Conservation (phyloP, 345 rosid species). For the Rhizophora mangle region DNA sequence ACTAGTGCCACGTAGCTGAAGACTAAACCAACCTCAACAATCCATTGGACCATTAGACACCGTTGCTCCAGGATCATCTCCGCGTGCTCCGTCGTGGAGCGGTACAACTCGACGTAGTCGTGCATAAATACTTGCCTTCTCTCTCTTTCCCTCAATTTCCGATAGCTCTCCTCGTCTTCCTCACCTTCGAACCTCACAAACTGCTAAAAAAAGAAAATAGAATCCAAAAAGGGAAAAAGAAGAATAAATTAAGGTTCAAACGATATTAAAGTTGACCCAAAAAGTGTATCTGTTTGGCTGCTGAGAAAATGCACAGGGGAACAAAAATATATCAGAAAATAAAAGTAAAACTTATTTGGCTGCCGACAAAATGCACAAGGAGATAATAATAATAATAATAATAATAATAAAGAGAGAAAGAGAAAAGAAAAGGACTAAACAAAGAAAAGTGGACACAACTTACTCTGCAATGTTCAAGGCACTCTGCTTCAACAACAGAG, state of each 20-base stretch:
- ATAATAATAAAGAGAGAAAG: not conserved
- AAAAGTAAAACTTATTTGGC: no score
- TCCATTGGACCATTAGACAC: conserved; percentile 72
- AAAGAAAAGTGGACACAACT: conserved; percentile 17
- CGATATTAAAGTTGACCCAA: not conserved
- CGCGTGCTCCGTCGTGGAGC: conserved; percentile 45
- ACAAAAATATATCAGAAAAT: not conserved
- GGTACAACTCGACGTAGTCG: conserved; percentile 54
- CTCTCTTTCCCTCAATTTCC: conserved; percentile 65
- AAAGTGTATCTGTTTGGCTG: not conserved
- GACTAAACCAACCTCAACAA: conserved; percentile 58
- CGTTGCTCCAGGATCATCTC: conserved; percentile 59
- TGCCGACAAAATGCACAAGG: not conserved
- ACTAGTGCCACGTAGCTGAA: not conserved
- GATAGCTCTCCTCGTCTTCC: conserved; percentile 74
- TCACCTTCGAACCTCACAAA: conserved; percentile 47
- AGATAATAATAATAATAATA: conserved; percentile 2
- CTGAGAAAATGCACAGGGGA: not conserved
- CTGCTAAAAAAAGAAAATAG: conserved; percentile 7
- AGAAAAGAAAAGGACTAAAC: not conserved
- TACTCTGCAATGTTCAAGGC: conserved; percentile 34
- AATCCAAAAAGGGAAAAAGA: not conserved
- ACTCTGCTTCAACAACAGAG: conserved; percentile 25
- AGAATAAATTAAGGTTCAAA: not conserved
- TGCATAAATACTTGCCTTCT: conserved; percentile 52